phyloP scores from a whole-genome alignment of 202 grass and related monocot genomes.

The Saccharum hybrid region DNA sequence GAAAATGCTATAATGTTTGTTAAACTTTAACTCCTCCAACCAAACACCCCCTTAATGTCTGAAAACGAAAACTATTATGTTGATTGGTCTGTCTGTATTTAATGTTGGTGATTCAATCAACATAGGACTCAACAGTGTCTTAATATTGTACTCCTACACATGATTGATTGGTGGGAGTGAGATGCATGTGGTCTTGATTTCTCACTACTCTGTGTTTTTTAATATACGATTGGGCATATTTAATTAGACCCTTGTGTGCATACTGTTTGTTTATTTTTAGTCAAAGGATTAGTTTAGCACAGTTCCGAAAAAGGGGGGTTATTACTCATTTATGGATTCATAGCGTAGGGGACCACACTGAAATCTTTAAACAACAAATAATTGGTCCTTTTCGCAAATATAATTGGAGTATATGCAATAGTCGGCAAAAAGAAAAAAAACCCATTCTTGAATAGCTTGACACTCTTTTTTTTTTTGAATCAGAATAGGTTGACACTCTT shows the following conservation, averaged over 20 bases:
- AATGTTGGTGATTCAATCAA: background rate
- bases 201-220: no score
- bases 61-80: background rate
- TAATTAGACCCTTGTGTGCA: background rate
- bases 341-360: background rate
- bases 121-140: background rate
- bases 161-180: background rate
- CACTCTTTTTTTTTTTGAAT: no score
- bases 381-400: no score
- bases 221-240: no score
- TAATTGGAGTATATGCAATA: background rate
- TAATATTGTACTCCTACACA: background rate
- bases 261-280: background rate
- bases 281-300: no score
- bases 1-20: no score
- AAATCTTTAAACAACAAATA: background rate
- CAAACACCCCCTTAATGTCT: background rate
- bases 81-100: background rate
- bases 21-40: no score
- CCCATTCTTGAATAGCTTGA: background rate
- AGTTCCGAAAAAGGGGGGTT: no score
- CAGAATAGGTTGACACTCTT: no score
- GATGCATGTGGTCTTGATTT: no score
- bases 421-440: no score
- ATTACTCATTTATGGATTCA: no score